Base-by-base conservation (phyloP, 331 rosid genomes). In the Erythrophleum ivorense region DNA sequence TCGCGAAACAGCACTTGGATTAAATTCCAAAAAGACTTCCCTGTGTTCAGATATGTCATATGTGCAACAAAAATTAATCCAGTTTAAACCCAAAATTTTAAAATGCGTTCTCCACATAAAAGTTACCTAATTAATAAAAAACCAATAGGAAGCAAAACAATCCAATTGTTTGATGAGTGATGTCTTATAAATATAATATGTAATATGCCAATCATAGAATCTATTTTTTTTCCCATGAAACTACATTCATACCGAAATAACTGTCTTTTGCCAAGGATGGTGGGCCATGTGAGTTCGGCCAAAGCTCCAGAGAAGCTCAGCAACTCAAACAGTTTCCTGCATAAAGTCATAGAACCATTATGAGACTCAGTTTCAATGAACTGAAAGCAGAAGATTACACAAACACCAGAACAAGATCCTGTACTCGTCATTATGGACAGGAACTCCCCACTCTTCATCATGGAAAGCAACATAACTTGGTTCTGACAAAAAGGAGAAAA, bases 261-360 rank as follows among this genome's bases (percentile, higher is more conserved):
- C 73, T 77, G 81, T 78, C 92, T 82, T 87, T 91, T 91, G 78
- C 78, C 58, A 45, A 91, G 97, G 86, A 91, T 88, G 75, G 87
- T 75, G 57, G 94, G 96, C 94, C 94, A 93, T 0, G 91, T 60
- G 50, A 93, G 91, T 82, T 89, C 96, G 18, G 96, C 97, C 88
- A 91, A 88, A 71, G 97, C 92, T 76, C 96, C 96, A 40, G 97
- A 86, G 75, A 88, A 85, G 87, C 97, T 86, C 81, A 93, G 97
- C 78, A 93, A 78, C 89, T 93, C 96, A 40, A 90, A 91, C 87
- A 93, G 84, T 85, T 83, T 91, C 86, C 97, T 91, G 87, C 63
- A 78, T 19, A 75, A 63, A 79, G 55, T 53, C 71, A 62, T 38
- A 80, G 48, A 63, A 40, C 36, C 65, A 62, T 21, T 33, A 82